phyloP scores from a whole-genome alignment of 768 basidiomycete species.

The Rhizopogon vesiculosus region DNA sequence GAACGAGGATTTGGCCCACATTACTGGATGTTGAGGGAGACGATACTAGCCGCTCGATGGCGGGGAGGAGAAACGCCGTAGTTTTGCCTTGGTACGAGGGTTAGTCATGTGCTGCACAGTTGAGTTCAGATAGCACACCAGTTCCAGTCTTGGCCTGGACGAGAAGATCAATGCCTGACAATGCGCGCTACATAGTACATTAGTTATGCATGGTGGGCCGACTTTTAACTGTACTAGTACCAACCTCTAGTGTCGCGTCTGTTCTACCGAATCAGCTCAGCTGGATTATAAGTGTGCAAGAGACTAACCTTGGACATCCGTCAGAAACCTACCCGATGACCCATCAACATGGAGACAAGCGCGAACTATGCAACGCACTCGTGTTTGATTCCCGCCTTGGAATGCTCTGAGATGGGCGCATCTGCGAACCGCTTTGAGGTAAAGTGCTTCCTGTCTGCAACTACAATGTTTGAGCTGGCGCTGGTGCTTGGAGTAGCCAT shows the following conservation, averaged over 20 bases:
- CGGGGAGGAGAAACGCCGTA: constrained; percentile 71
- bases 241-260: constrained; percentile 40
- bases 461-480: not conserved
- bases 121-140: constrained; percentile 31
- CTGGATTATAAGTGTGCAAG: not conserved
- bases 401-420: constrained; percentile 32
- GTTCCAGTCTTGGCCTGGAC: constrained; percentile 60
- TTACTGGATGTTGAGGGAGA: constrained; percentile 30
- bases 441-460: constrained; percentile 21
- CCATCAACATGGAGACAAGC: not conserved
- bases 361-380: constrained; percentile 28
- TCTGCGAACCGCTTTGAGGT: constrained; percentile 22
- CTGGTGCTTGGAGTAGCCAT: not conserved
- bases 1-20: constrained; percentile 41
- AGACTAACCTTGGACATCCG: constrained; percentile 41
- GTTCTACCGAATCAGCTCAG: not conserved
- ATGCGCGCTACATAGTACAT: constrained; percentile 26
- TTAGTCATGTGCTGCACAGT: not conserved
- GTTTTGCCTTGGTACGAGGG: constrained; percentile 47
- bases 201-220: not conserved
- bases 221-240: not conserved
- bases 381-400: constrained; percentile 38
- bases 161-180: constrained; percentile 40
- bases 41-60: constrained; percentile 55
- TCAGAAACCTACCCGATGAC: constrained; percentile 31